Evolutionary conservation across 768 basidiomycete genomes (phyloP).

Genomic region (Phanerochaete carnosa): DNA sequence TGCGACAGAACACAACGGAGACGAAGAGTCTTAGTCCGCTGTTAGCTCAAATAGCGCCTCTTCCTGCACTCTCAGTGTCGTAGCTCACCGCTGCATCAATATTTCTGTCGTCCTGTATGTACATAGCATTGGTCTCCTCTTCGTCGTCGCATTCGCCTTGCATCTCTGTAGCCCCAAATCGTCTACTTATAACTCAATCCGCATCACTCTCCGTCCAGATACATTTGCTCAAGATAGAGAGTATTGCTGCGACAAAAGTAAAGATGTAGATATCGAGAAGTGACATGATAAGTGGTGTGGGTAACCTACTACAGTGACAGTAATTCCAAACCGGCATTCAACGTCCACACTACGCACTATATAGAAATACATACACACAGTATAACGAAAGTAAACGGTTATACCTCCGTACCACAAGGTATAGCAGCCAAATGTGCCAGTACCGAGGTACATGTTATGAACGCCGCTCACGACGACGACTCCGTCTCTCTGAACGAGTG

Average conservation of each 20-base stretch:
- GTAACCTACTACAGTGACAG: slow-evolving; percentile 3
- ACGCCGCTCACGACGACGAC: slow-evolving; percentile 38
- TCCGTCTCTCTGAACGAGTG: slow-evolving; percentile 38
- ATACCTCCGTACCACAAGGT: not conserved
- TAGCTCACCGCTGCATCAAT: not conserved
- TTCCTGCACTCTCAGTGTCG: not conserved
- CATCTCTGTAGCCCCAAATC: not conserved
- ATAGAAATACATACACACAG: slow-evolving; percentile 16
- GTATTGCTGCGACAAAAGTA: not conserved
- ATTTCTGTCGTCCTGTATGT: not conserved
- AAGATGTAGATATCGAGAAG: not conserved
- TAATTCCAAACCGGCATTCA: not conserved
- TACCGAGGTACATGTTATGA: slow-evolving; percentile 14
- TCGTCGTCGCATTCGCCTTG: too few species aligned
- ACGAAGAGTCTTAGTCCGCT: not conserved
- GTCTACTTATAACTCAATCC: too few species aligned
- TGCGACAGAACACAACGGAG: not conserved
- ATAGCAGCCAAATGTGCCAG: slow-evolving; percentile 1
- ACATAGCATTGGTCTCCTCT: not conserved
- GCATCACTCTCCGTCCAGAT: not conserved
- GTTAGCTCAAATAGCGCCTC: not conserved
- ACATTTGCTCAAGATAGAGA: not conserved
- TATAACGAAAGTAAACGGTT: not conserved
- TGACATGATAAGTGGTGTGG: not conserved
- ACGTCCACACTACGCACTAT: slow-evolving; percentile 8